These are phyloP conservation scores for Crithidia sp. DNA, from an alignment of 208 protist species.

Conservation along the genomic window DNA sequence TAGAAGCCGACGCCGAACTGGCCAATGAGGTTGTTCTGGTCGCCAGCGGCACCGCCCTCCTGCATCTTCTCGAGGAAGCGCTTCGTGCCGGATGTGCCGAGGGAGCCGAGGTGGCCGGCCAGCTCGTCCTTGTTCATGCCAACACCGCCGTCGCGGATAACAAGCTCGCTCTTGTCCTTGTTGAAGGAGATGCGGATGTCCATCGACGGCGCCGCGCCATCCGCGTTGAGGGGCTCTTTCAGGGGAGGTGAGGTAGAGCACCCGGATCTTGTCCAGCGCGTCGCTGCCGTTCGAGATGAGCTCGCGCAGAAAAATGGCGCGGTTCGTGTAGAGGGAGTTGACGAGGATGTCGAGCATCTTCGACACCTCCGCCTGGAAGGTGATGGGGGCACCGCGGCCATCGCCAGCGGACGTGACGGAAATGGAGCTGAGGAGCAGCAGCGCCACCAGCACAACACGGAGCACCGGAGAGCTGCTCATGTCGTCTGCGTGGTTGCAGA, in stretches of 20 bases:
- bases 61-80: conserved; percentile 92
- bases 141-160: conserved; percentile 98
- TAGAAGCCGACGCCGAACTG: conserved; percentile 99
- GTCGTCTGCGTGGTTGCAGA: background rate
- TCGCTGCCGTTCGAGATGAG: conserved; percentile 99
- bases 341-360: conserved; percentile 99
- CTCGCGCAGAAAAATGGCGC: conserved; percentile 99
- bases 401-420: conserved; percentile 28
- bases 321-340: conserved; percentile 99
- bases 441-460: conserved; percentile 38
- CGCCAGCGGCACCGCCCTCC: conserved; percentile 27
- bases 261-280: conserved; percentile 99
- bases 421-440: conserved; percentile 46
- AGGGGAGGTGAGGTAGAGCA: conserved; percentile 96
- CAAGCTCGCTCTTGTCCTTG: conserved; percentile 92
- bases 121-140: conserved; percentile 99
- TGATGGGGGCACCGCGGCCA: conserved; percentile 58
- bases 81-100: conserved; percentile 99
- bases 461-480: conserved; percentile 28
- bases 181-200: conserved; percentile 94
- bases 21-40: conserved; percentile 98
- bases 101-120: conserved; percentile 98
- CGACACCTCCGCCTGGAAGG: conserved; percentile 96
- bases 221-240: conserved; percentile 81
- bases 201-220: conserved; percentile 79